Evolutionary conservation across 306 rosid species (phyloP).

Genomic region (Cucumis hystrix): DNA sequence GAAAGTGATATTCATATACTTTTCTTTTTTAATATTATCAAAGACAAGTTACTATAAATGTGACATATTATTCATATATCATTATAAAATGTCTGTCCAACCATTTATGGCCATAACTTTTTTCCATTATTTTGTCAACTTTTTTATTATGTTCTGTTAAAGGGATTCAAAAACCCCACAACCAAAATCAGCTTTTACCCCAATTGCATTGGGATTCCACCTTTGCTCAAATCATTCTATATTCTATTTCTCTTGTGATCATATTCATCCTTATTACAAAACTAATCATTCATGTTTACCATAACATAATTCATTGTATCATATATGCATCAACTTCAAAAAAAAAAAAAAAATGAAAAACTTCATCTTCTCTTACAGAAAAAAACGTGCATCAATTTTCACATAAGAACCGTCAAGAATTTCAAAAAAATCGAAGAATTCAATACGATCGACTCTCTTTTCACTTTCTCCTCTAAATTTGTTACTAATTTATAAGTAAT

Average conservation of each 20-base stretch:
- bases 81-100: neutral
- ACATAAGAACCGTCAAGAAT: too few species aligned
- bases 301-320: neutral
- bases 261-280: neutral
- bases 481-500: too few species aligned
- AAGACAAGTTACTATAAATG: neutral
- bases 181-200: neutral
- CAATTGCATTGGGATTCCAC: conserved; percentile 6
- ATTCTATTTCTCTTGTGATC: neutral
- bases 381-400: too few species aligned
- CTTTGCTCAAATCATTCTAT: neutral
- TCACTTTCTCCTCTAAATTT: too few species aligned
- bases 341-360: too few species aligned
- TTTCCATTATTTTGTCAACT: conserved; percentile 2
- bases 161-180: conserved; percentile 9
- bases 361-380: too few species aligned
- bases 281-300: neutral
- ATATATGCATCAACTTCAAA: too few species aligned
- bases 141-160: conserved; percentile 4
- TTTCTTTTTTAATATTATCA: neutral
- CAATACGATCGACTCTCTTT: too few species aligned
- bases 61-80: neutral
- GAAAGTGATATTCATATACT: neutral
- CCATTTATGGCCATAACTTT: neutral
- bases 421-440: too few species aligned